Conservation (phyloP, 495 filamentous ascomycete genomes). For the Lasiosphaeria miniovina region DNA sequence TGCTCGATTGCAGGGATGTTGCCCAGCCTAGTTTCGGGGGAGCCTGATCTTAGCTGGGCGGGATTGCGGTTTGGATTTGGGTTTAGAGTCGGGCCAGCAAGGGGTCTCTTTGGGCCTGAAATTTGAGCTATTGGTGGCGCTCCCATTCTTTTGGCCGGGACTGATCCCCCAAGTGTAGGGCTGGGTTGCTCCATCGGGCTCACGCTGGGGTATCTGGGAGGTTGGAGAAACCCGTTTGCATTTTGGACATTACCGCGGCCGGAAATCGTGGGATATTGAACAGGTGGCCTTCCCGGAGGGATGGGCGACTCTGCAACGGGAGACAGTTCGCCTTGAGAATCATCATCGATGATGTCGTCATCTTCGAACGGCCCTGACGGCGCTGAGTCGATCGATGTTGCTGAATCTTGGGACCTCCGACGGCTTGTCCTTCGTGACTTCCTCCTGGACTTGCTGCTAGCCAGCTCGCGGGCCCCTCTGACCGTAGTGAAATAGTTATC, state of each 20-base stretch:
- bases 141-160: constrained; percentile 1
- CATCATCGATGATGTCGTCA: constrained; percentile 23
- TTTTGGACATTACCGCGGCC: constrained; percentile 5
- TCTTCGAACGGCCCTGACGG: constrained; percentile 21
- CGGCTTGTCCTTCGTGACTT: constrained; percentile 12
- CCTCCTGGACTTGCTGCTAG: constrained; percentile 11
- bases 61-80: constrained; percentile 26
- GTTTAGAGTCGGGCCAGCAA: constrained; percentile 18
- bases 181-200: constrained; percentile 33
- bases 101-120: constrained; percentile 7
- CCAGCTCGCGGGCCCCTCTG: constrained; percentile 20
- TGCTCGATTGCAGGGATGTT: constrained; percentile 1
- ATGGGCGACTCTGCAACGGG: constrained; percentile 46
- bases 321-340: constrained; percentile 32
- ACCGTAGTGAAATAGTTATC: constrained; percentile 17
- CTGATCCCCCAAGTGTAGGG: constrained; percentile 22
- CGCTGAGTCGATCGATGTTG: constrained; percentile 31
- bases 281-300: constrained; percentile 35
- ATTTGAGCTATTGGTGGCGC: background rate
- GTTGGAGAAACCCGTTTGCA: constrained; percentile 31
- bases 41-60: constrained; percentile 24
- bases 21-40: constrained; percentile 22
- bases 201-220: constrained; percentile 27
- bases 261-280: constrained; percentile 43
- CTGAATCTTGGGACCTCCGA: constrained; percentile 24